These are phyloP conservation scores for Rubia occidens DNA, from an alignment of 305 asterid species.

Conservation along the genomic window DNA sequence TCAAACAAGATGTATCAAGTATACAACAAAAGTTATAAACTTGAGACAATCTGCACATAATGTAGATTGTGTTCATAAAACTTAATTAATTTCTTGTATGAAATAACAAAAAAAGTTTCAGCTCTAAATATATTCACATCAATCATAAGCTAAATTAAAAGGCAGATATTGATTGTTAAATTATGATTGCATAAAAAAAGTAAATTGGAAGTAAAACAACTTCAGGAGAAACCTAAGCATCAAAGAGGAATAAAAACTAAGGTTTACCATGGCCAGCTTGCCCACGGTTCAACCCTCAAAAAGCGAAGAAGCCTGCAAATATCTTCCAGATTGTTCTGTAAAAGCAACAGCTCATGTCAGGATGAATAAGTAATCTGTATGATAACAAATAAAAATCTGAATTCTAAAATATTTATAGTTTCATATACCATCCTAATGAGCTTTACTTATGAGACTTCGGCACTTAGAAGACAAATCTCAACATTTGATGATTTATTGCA, in stretches of 20 bases:
- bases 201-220: neutral
- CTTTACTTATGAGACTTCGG: neutral
- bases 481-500: neutral
- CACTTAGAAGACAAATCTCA: neutral
- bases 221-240: constrained; percentile 10
- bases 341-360: constrained; percentile 24
- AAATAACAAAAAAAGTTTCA: neutral
- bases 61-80: constrained; percentile 2
- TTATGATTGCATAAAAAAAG: neutral
- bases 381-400: neutral
- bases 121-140: neutral
- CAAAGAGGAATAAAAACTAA: constrained; percentile 21
- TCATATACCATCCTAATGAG: neutral
- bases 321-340: constrained; percentile 93
- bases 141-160: neutral
- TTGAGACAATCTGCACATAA: neutral
- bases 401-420: neutral
- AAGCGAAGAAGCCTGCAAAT: constrained; percentile 89
- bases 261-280: constrained; percentile 96
- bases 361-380: neutral
- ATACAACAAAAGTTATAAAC: neutral
- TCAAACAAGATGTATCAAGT: constrained; percentile 14
- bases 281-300: constrained; percentile 98
- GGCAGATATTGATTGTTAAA: neutral
- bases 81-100: neutral